These are phyloP conservation scores for Penicillium sp. DNA, from an alignment of 2,329 filamentous ascomycete genomes.

Conservation along the genomic window DNA sequence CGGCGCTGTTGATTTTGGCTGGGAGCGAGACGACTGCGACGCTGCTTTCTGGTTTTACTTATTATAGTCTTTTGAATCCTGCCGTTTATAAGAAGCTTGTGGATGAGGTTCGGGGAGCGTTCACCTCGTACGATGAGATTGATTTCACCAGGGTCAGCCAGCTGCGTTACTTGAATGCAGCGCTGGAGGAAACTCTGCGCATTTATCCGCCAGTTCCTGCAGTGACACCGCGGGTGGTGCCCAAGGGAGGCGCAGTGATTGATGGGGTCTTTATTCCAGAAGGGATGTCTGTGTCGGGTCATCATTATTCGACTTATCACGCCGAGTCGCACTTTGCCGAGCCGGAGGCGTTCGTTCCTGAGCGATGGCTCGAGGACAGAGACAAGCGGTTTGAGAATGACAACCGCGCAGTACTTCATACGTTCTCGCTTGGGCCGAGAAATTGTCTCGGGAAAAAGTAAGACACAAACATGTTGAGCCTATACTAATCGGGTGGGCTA, in stretches of 20 bases:
- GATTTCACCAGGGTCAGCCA: slow-evolving; percentile 31
- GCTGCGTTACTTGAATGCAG: slow-evolving; percentile 42
- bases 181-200: slow-evolving; percentile 46
- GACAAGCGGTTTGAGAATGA: slow-evolving; percentile 23
- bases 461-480: neutral
- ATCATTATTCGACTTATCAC: slow-evolving; percentile 18
- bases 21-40: slow-evolving; percentile 51
- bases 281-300: slow-evolving; percentile 19
- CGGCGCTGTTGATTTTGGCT: slow-evolving; percentile 43
- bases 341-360: slow-evolving; percentile 30
- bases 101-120: slow-evolving; percentile 22
- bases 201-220: slow-evolving; percentile 46
- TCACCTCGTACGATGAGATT: slow-evolving; percentile 35
- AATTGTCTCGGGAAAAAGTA: slow-evolving; percentile 34
- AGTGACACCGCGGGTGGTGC: slow-evolving; percentile 38
- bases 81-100: slow-evolving; percentile 11
- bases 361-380: slow-evolving; percentile 30
- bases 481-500: neutral
- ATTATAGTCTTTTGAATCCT: slow-evolving; percentile 34
- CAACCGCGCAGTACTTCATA: slow-evolving; percentile 14
- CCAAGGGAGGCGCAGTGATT: slow-evolving; percentile 39
- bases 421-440: slow-evolving; percentile 32
- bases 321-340: slow-evolving; percentile 27
- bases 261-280: slow-evolving; percentile 40
- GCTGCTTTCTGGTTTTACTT: slow-evolving; percentile 42